Evolutionary conservation across 352 stramenopile species (phyloP).

Genomic region (Phytophthora constricta): DNA sequence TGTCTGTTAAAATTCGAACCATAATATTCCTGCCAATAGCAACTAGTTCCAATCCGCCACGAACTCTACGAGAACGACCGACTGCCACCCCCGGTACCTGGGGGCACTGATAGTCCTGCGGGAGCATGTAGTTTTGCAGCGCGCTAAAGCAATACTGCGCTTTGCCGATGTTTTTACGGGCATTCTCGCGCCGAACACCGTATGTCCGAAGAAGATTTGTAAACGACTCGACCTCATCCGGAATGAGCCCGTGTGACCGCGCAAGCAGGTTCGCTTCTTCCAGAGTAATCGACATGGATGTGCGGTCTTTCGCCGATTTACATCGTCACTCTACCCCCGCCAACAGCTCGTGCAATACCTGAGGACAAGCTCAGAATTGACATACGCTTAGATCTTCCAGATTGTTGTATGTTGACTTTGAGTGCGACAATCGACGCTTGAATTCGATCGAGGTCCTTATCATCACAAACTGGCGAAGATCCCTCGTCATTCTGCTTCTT

Average conservation of each 20-base stretch:
- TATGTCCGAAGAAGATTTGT: conserved; percentile 76
- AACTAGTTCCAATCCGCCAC: too few species aligned
- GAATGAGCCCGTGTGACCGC: conserved; percentile 55
- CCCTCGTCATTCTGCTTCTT: conserved; percentile 33
- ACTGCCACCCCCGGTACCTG: conserved; percentile 79
- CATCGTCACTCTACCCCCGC: conserved; percentile 93
- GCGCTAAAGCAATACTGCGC: conserved; percentile 87
- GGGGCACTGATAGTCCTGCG: conserved; percentile 81
- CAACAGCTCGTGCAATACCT: conserved; percentile 73
- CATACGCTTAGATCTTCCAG: conserved; percentile 79
- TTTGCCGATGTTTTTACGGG: conserved; percentile 88
- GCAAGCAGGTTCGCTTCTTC: conserved; percentile 87
- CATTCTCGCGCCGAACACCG: conserved; percentile 83
- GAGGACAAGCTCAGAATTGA: conserved; percentile 82
- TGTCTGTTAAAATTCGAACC: too few species aligned
- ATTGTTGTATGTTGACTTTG: conserved; percentile 51
- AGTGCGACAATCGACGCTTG: conserved; percentile 44
- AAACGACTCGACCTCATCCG: conserved; percentile 59
- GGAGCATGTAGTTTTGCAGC: conserved; percentile 86
- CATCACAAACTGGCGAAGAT: conserved; percentile 31
- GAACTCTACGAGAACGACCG: conserved; percentile 58
- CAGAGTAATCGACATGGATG: conserved; percentile 97
- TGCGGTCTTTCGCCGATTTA: conserved; percentile 98
- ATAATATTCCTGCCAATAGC: too few species aligned
- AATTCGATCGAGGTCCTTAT: conserved; percentile 39